Evolutionary conservation across 805 yeast species (phyloP).

Genomic region (Candida krabiensis): DNA sequence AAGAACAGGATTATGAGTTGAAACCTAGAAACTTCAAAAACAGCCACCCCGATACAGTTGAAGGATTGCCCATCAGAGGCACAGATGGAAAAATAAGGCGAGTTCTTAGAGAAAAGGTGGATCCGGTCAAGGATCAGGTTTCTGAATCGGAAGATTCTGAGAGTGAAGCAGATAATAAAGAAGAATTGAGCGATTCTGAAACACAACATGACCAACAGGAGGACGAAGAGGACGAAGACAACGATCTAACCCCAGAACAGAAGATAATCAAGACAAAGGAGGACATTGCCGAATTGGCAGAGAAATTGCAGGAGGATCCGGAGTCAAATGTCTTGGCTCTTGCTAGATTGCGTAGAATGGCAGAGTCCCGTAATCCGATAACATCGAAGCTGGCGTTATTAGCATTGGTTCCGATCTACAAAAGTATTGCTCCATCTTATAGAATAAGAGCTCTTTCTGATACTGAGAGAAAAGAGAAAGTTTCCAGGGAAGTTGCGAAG

Average conservation of each 20-base stretch:
- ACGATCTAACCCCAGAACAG: slow-evolving; percentile 50
- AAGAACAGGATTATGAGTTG: slow-evolving; percentile 77
- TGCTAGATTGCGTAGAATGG: slow-evolving; percentile 68
- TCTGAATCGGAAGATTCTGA: slow-evolving; percentile 11
- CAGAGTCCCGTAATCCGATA: slow-evolving; percentile 62
- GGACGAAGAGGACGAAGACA: slow-evolving; percentile 39
- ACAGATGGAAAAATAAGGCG: slow-evolving; percentile 74
- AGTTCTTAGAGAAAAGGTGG: slow-evolving; percentile 42
- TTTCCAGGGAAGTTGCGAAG: slow-evolving; percentile 76
- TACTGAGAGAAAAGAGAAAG: slow-evolving; percentile 76
- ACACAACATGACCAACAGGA: slow-evolving; percentile 14
- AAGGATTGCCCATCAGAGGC: slow-evolving; percentile 77
- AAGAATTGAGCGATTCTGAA: slow-evolving; percentile 13
- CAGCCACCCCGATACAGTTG: slow-evolving; percentile 47
- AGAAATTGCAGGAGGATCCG: slow-evolving; percentile 78
- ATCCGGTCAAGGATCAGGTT: slow-evolving; percentile 10
- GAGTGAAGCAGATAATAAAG: slow-evolving; percentile 16
- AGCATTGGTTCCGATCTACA: slow-evolving; percentile 82
- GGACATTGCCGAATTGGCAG: slow-evolving; percentile 79
- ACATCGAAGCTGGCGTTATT: slow-evolving; percentile 71
- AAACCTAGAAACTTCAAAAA: slow-evolving; percentile 58
- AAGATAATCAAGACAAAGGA: slow-evolving; percentile 66
- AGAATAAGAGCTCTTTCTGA: slow-evolving; percentile 82
- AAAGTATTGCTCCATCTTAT: slow-evolving; percentile 84
- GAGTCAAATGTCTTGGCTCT: slow-evolving; percentile 74